These are phyloP conservation scores for Santalum album DNA, from an alignment of 164 flowering plant species.

Conservation along the genomic window DNA sequence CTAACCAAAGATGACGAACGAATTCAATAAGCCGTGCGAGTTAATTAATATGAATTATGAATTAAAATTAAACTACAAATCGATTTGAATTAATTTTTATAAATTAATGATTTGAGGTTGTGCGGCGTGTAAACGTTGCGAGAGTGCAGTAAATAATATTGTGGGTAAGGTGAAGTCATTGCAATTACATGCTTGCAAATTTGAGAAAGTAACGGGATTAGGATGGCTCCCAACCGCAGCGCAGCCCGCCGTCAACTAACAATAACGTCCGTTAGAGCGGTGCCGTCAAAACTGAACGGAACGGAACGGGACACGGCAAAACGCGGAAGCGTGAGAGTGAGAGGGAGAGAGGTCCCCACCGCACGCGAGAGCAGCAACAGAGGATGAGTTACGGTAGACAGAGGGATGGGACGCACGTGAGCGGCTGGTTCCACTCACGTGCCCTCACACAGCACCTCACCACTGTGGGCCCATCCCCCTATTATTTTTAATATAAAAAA, in stretches of 20 bases:
- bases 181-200: too few relatives aligned
- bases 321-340: neutral
- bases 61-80: too few relatives aligned
- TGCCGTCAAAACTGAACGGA: constrained; percentile 1
- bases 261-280: constrained; percentile 1
- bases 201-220: too few relatives aligned
- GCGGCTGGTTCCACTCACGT: constrained; percentile 33
- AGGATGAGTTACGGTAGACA: constrained; percentile 32
- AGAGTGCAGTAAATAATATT: too few relatives aligned
- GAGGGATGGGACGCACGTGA: constrained; percentile 80
- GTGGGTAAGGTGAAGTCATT: too few relatives aligned
- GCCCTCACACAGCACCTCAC: constrained; percentile 12
- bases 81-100: too few relatives aligned
- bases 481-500: too few relatives aligned
- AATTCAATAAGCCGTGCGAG: too few relatives aligned
- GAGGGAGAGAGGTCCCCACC: constrained; percentile 32
- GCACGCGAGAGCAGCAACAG: constrained; percentile 33
- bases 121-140: too few relatives aligned
- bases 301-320: neutral
- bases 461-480: neutral
- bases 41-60: too few relatives aligned
- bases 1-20: too few relatives aligned
- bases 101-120: too few relatives aligned
- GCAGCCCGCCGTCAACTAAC: neutral
- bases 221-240: neutral